Percentiles rank a stretch among this genome's conserved stretches.
Conservation (phyloP, 1,139 yeast genomes). For the Arxiozyma telluris region DNA sequence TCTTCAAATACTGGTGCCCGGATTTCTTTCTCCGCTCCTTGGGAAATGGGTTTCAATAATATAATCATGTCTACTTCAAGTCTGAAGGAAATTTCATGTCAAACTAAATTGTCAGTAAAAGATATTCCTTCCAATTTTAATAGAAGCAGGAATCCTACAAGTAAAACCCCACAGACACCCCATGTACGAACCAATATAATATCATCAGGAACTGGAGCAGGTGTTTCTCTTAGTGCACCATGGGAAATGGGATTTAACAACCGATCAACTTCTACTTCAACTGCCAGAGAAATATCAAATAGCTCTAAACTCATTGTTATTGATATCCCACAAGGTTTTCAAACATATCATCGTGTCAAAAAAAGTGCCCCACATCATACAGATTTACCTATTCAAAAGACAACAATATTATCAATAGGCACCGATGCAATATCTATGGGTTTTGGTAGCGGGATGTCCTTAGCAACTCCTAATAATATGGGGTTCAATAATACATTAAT, state of each 20-base stretch:
- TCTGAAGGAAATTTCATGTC: not conserved
- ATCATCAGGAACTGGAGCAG: not conserved
- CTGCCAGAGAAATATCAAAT: not conserved
- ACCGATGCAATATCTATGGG: not conserved
- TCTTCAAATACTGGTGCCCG: not conserved
- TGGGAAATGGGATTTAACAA: slow-evolving; percentile 1
- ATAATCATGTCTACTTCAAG: not conserved
- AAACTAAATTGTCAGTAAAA: too few relatives aligned
- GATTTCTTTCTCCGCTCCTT: not conserved
- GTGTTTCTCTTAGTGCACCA: not conserved
- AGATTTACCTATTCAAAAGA: not conserved
- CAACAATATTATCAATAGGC: not conserved
- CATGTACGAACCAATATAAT: too few relatives aligned
- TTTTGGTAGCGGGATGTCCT: not conserved
- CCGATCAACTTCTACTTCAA: not conserved
- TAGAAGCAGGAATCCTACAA: too few relatives aligned
- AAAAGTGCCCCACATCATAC: not conserved
- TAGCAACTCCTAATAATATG: not conserved
- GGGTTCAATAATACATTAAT: not conserved
- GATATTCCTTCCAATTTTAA: too few relatives aligned
- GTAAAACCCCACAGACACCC: too few relatives aligned
- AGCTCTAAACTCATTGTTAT: not conserved
- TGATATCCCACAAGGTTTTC: not conserved
- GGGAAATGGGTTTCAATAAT: not conserved
- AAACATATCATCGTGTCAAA: not conserved